Base-by-base conservation (phyloP, 192 early-diverging fungal species). In the Podila epicladia region DNA sequence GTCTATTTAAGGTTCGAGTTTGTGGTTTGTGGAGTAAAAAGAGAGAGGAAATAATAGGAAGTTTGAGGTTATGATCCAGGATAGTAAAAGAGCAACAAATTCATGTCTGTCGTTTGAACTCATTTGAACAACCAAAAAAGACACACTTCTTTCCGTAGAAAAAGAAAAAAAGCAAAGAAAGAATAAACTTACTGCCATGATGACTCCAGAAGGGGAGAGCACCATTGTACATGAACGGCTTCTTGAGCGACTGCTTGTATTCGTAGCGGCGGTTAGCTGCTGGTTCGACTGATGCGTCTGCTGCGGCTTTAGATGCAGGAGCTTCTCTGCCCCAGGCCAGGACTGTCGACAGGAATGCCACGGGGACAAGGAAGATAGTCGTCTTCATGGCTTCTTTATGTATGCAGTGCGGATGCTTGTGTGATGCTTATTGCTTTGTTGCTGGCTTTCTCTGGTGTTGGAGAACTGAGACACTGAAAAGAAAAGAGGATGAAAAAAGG, bases 161-260 rank as follows among this genome's bases (percentile, higher is more conserved):
- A 50, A 22, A 20, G 20, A 22, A 53, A n/a, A 24, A 2, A 55
- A 22, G 22, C 2, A 53, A 24, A 55, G 53, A 24, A n/a, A 31
- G 41, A 38, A 35, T 58, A 12, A 50, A 69, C 69, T 84, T 83
- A 87, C 88, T 74, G 65, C 88, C 90, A 65, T 73, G 64, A 33
- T 82, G 63, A 6, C 66, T 65, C 84, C 88, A 92, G 69, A 87
- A 89, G 1, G 90, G 90, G 31, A 92, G 62, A 2, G 67, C 80
- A 12, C 77, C 74, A 65, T 85, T 86, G 50, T 85, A 85, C 62
- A 82, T 82, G 71, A 85, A 87, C 1, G 90, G 90, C 59, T 86
- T 85, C 64, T 91, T 91, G 75, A 92, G 87, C 20, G 89, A 85
- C 57, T 85, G 84, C 63, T 88, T 92, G 69, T 89, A 92, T 73